Conservation (phyloP, 805 yeast species). For the Saccharomycopsis amapae region DNA sequence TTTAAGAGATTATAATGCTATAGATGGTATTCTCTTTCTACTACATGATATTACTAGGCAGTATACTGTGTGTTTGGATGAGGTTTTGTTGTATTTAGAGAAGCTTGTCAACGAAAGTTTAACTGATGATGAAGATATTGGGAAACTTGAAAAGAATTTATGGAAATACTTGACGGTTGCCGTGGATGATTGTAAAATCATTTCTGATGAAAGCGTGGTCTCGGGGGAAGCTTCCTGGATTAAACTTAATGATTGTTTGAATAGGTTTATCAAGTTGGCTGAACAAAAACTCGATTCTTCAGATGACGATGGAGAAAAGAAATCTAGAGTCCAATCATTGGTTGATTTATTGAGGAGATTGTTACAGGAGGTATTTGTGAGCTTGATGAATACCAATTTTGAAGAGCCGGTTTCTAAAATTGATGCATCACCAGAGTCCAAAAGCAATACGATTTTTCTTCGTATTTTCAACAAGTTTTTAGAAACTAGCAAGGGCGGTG, state of each 20-base stretch:
- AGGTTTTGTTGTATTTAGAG: constrained; percentile 26
- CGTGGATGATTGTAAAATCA: constrained; percentile 28
- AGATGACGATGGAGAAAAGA: background rate
- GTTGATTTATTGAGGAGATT: constrained; percentile 33
- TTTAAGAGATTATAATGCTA: constrained; percentile 2
- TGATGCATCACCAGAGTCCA: too few species aligned
- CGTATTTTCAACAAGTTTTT: constrained; percentile 50
- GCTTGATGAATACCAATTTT: constrained; percentile 30
- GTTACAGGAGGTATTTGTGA: constrained; percentile 37
- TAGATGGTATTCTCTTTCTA: constrained; percentile 16
- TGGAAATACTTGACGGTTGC: constrained; percentile 33
- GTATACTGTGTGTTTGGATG: constrained; percentile 22
- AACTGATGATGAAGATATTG: background rate
- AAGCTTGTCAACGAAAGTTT: constrained; percentile 3
- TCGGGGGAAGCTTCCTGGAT: constrained; percentile 37
- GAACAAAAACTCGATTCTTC: constrained; percentile 22
- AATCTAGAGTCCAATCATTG: too few species aligned
- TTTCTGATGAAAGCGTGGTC: constrained; percentile 6
- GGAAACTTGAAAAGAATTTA: constrained; percentile 27
- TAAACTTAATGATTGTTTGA: constrained; percentile 33
- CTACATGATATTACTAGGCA: constrained; percentile 1
- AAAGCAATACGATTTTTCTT: constrained; percentile 32
- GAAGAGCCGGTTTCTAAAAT: constrained; percentile 10
- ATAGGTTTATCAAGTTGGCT: constrained; percentile 29
- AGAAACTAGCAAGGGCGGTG: constrained; percentile 32